Percentiles rank a stretch among this genome's conserved stretches.
Conservation (phyloP, 2,329 filamentous ascomycete genomes). For the Epichloe uncinata region DNA sequence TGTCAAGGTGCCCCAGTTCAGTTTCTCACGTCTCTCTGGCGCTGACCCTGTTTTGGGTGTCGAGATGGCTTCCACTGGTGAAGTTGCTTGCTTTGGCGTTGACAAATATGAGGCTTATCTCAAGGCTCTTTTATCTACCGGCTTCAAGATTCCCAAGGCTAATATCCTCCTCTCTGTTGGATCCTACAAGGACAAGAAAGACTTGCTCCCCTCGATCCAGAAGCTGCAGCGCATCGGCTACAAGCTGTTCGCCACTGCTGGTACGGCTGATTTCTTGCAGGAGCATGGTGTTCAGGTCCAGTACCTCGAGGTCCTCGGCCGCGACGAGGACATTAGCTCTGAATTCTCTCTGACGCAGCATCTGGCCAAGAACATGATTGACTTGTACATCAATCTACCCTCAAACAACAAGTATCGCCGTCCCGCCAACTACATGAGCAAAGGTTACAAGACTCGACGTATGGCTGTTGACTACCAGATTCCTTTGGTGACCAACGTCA, state of each 20-base stretch:
- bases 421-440: conserved; percentile 96
- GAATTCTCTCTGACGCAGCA: conserved; percentile 97
- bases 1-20: conserved; percentile 98
- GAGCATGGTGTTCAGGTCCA: conserved; percentile 87
- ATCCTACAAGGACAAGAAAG: conserved; percentile 94
- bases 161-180: conserved; percentile 94
- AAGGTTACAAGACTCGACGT: conserved; percentile 88
- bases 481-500: conserved; percentile 94
- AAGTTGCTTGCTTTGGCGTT: conserved; percentile 89
- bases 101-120: conserved; percentile 98
- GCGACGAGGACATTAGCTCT: conserved; percentile 74
- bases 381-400: conserved; percentile 98
- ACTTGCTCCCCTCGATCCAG: conserved; percentile 86
- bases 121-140: conserved; percentile 89
- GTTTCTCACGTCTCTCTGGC: conserved; percentile 90
- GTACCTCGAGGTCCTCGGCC: conserved; percentile 76
- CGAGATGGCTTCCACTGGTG: conserved; percentile 97
- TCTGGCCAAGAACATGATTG: conserved; percentile 93
- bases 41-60: conserved; percentile 94
- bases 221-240: conserved; percentile 85
- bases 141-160: conserved; percentile 90
- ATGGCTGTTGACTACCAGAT: conserved; percentile 98
- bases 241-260: conserved; percentile 90
- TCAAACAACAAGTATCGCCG: conserved; percentile 95
- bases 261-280: conserved; percentile 91